Evolutionary conservation across 441 rosid species (phyloP), one percentile per base, ranked within the genome.

Genomic region (Pelargonium cotyledonis): DNA sequence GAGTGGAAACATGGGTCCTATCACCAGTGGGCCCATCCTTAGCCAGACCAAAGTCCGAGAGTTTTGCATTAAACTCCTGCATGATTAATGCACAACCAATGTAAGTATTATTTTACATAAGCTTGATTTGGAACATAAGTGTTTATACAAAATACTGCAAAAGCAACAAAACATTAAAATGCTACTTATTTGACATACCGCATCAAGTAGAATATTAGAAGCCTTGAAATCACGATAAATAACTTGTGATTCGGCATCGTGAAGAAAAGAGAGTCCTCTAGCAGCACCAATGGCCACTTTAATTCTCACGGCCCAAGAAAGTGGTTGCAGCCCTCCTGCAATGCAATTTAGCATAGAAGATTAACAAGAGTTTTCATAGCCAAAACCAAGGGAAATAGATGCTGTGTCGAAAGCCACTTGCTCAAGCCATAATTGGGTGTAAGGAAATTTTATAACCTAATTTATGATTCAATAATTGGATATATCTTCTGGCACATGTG

Each of bases 1-100:
- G 81, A 14, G 96, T 90, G 11, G 95, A 88, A 67, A 92, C 95
- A 76, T 90, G 98, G 65, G 92, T 90, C 72, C 84, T 90, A 55
- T 90, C 98, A n/a, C 98, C 95, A 9, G 88, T 88, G 14, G 96
- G 96, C 12, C 95, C 96, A 72, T 85, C 91, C 78, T 86, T 86
- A 5, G 96, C 98, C 68, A 90, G 75, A 58, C 98, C 96, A 77
- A 92, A 94, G 81, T 94, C 97, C 43, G 98, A 94, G 44, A 92
- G 88, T 80, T 84, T 92, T 40, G 93, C 96, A 67, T 78, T 85
- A 67, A 70, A 92, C 29, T 86, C 95, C 96, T 90, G 71, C 92
- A 88, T 53, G 58, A 81, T 58, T 78, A 78, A 68, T 91, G 77
- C 41, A 73, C 73, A 73, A 68, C 31, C 70, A 68, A 35, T 77